These are phyloP conservation scores for Sporobolomyces pararoseus DNA, from an alignment of 768 basidiomycete species.

Conservation along the genomic window DNA sequence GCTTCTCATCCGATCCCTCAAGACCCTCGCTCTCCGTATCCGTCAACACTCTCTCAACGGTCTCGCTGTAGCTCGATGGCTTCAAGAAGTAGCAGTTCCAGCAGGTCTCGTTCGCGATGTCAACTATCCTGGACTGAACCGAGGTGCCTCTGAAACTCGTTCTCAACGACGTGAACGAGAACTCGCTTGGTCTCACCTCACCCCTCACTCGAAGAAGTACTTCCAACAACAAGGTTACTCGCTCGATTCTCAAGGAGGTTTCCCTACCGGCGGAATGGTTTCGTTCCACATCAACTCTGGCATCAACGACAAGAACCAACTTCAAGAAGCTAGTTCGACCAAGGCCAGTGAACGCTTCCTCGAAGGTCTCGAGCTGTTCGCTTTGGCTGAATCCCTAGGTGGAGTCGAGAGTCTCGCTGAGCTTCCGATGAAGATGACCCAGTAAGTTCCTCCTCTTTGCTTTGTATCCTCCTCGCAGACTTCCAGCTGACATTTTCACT, in stretches of 20 bases:
- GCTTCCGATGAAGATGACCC: conserved; percentile 83
- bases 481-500: background rate
- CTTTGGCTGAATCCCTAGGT: conserved; percentile 77
- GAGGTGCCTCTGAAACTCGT: conserved; percentile 61
- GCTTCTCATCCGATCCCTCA: conserved; percentile 83
- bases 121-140: conserved; percentile 67
- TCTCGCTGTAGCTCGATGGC: conserved; percentile 64
- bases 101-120: conserved; percentile 69
- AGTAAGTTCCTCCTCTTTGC: conserved; percentile 47
- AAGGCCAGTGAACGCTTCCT: conserved; percentile 56
- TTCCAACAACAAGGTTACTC: conserved; percentile 40
- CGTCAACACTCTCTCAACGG: conserved; percentile 81
- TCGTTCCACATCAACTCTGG: conserved; percentile 58
- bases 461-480: too few relatives aligned
- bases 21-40: conserved; percentile 86
- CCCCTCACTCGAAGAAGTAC: conserved; percentile 44
- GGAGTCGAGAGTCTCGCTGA: conserved; percentile 90
- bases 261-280: conserved; percentile 90
- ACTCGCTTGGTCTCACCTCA: conserved; percentile 45
- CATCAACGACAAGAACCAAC: conserved; percentile 44
- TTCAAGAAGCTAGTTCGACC: conserved; percentile 46
- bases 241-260: conserved; percentile 53
- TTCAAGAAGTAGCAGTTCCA: conserved; percentile 50
- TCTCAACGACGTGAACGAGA: conserved; percentile 52
- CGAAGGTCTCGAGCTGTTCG: conserved; percentile 27